Evolutionary conservation across 192 early-diverging fungal species (phyloP), one percentile per base, ranked within the genome.

Genomic region (Backusella sp.): DNA sequence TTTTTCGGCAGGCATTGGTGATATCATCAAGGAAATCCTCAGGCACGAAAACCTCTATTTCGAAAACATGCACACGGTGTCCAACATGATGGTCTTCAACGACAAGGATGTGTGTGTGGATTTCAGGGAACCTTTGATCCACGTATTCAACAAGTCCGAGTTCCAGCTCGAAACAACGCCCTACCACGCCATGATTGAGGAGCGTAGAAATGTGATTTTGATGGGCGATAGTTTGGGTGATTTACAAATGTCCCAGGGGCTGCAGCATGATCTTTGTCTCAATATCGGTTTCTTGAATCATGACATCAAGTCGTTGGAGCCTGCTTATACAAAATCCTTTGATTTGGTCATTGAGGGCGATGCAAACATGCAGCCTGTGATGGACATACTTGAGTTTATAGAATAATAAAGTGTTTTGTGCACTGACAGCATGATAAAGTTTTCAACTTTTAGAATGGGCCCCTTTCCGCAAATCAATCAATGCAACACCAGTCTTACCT

Each of bases 141-240:
- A 93, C 74, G 80, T 87, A 0, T 88, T 92, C 70, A 94, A 93
- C 84, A 94, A 94, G 82, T 83, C 83, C 69, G 90, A 93, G 69
- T 80, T 89, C 17, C 78, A 75, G 19, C 44, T 94, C 14, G 83
- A 84, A 65, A 76, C 75, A 2, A 84, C 84, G 1, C 73, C 82
- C 17, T 87, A 89, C 74, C 77, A 85, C 14, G 46, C 35, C 3
- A 73, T 71, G 32, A 82, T 91, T 39, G 76, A 84, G 34, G 53
- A 82, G 19, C 77, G 91, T 19, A 62, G 36, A 19, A 92, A 92
- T 76, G 86, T 94, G 19, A 91, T 93, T 26, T 39, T 94, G 67
- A 76, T 93, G 76, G 92, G 92, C 28, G 93, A 93, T 77, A 91
- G 90, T 14, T 32, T 91, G 19, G 92, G 92, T 3, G 93, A 94